Base-by-base conservation (phyloP, 768 basidiomycete genomes). In the Daedalea quercina region DNA sequence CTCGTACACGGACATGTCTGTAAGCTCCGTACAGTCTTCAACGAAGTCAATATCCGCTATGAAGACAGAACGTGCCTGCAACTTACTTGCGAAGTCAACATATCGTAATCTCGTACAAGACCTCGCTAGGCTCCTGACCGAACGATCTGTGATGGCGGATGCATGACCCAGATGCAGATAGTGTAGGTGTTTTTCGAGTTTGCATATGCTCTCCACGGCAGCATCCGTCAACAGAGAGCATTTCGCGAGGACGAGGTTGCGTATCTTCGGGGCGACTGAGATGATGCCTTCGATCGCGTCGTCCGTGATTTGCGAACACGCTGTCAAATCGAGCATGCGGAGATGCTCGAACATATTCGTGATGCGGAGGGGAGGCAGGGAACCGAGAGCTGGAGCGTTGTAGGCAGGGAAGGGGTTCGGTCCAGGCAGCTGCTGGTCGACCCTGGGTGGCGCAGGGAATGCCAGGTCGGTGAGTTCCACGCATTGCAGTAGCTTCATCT, bases 111-210 rank as follows among this genome's bases (percentile, higher is more conserved):
- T 78, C 1, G 90, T 93, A 69, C 96, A 99, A 33, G 81, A 78
- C 41, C 90, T 76, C 11, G 93, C 94, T 22, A 99, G 75, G 9
- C 79, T 77, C 51, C 82, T 85, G 33, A 99, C 87, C 8, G 89
- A 91, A 37, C 79, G 79, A 67, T 99, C 96, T 7, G 93, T 95
- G 57, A 98, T 93, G 60, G 83, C 85, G 58, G 74, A 74, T 7
- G 91, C 89, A 72, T 99, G 95, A 7, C 94, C 96, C 37, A 98
- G 77, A 67, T 99, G 96, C 31, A 99, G 79, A 65, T 95, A 92
- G 66, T 98, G 96, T 31, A 99, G 67, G 65, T 94, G 82, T 65
- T 88, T 87, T n/a, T 94, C 94, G 17, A 99, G 77, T 63, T 75
- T 76, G 67, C 90, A 90, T 31, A 98, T 89, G 54, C 80, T 86